phyloP scores from a whole-genome alignment of 2,329 filamentous ascomycete genomes.

The Eutypa lata region DNA sequence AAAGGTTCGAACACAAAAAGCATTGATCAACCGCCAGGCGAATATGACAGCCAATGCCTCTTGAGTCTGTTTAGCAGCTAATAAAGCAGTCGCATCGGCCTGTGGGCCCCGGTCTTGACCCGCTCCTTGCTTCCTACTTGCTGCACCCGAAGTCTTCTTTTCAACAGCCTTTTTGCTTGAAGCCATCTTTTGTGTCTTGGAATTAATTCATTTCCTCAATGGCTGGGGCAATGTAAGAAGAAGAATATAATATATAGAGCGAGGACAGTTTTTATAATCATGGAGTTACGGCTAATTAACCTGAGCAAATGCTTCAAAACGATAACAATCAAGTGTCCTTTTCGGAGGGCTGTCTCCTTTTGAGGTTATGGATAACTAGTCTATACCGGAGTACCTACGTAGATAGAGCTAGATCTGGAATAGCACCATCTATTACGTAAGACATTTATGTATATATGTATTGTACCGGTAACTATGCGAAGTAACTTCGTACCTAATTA shows the following conservation, averaged over 20 bases:
- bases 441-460: no score
- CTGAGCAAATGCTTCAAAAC: conserved; percentile 6
- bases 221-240: not conserved
- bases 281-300: conserved; percentile 21
- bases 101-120: conserved; percentile 12
- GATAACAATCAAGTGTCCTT: not conserved
- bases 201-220: conserved; percentile 6
- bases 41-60: conserved; percentile 46
- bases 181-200: conserved; percentile 10
- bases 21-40: conserved; percentile 74
- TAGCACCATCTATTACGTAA: not conserved
- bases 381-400: not conserved
- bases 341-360: not conserved
- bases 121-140: conserved; percentile 5
- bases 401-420: no score
- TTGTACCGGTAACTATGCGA: no score
- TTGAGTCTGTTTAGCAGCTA: conserved; percentile 27
- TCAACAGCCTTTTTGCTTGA: conserved; percentile 19
- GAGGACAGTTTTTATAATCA: conserved; percentile 3
- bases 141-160: conserved; percentile 4
- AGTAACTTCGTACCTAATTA: no score
- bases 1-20: conserved; percentile 77
- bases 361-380: not conserved
- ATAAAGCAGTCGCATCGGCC: no score
- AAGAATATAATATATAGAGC: not conserved